Evolutionary conservation across 768 basidiomycete species (phyloP).

Genomic region (Lentinula lateritia): DNA sequence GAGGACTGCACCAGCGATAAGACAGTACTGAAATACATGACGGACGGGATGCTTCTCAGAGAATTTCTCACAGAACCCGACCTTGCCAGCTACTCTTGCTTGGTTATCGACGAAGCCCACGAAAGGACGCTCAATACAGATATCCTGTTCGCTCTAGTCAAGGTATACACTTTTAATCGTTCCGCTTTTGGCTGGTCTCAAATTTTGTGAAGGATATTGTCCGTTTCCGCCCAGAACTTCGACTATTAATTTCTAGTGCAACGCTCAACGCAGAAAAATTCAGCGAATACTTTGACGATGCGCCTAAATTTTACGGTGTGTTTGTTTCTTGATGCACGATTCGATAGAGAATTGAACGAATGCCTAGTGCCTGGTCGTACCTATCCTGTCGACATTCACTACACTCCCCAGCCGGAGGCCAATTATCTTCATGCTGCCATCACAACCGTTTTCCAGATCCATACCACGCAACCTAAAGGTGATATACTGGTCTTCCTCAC

Average conservation of each 20-base stretch:
- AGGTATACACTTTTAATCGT: conserved; percentile 57
- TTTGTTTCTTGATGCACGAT: conserved; percentile 4
- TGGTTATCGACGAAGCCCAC: conserved; percentile 99
- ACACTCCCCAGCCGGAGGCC: conserved; percentile 98
- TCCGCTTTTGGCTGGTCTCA: conserved; percentile 19
- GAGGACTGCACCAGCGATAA: conserved; percentile 99
- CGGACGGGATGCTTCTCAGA: conserved; percentile 95
- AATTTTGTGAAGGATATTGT: conserved; percentile 74
- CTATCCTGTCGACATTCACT: conserved; percentile 97
- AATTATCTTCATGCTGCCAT: conserved; percentile 98
- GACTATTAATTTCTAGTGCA: conserved; percentile 90
- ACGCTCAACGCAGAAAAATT: conserved; percentile 99
- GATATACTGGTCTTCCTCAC: conserved; percentile 98
- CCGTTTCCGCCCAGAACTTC: conserved; percentile 90
- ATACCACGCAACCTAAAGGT: conserved; percentile 96
- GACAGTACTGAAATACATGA: conserved; percentile 99
- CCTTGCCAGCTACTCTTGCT: conserved; percentile 86
- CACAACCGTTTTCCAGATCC: conserved; percentile 98
- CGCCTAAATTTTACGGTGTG: conserved; percentile 90
- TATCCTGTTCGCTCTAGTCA: conserved; percentile 96
- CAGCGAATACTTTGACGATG: conserved; percentile 93
- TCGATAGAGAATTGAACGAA: conserved; percentile 1
- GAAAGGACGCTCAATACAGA: conserved; percentile 97
- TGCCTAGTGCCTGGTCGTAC: conserved; percentile 86
- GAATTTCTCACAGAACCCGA: conserved; percentile 98